Evolutionary conservation across 179 eudicot genomes (phyloP).

Genomic region (Corrigiola litoralis): DNA sequence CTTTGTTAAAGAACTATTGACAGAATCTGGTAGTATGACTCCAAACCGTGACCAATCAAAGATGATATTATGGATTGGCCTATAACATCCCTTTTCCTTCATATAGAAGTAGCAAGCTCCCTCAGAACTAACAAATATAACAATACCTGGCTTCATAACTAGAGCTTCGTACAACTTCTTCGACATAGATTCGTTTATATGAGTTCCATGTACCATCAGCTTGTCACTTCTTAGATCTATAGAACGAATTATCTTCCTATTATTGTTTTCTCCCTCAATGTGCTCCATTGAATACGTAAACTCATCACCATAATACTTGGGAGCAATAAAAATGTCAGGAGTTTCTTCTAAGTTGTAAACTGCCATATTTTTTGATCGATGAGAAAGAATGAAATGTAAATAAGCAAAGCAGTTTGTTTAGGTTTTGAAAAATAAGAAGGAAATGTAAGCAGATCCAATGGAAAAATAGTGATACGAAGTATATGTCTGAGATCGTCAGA

Average conservation of each 20-base stretch:
- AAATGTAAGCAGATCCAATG: not conserved
- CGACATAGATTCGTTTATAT: not conserved
- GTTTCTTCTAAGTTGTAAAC: conserved; percentile 20
- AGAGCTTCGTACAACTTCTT: conserved; percentile 20
- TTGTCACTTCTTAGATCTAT: conserved; percentile 19
- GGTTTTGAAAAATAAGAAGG: no score
- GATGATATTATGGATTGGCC: conserved; percentile 20
- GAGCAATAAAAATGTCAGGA: conserved; percentile 18
- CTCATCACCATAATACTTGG: not conserved
- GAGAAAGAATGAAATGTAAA: not conserved
- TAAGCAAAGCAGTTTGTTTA: no score
- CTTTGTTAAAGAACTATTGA: not conserved
- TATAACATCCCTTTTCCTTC: not conserved
- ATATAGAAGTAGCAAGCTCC: conserved; percentile 15
- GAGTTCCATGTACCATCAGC: conserved; percentile 21
- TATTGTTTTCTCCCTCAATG: not conserved
- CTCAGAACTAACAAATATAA: conserved; percentile 12
- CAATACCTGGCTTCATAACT: not conserved
- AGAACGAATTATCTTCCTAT: not conserved
- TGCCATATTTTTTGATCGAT: not conserved
- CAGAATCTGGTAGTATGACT: conserved; percentile 18
- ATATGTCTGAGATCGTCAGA: no score
- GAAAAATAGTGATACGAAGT: no score
- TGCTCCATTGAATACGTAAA: conserved; percentile 17
- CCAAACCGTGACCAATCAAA: conserved; percentile 36